Evolutionary conservation across 768 basidiomycete species (phyloP).

Genomic region (Rhodotorula taiwanensis): DNA sequence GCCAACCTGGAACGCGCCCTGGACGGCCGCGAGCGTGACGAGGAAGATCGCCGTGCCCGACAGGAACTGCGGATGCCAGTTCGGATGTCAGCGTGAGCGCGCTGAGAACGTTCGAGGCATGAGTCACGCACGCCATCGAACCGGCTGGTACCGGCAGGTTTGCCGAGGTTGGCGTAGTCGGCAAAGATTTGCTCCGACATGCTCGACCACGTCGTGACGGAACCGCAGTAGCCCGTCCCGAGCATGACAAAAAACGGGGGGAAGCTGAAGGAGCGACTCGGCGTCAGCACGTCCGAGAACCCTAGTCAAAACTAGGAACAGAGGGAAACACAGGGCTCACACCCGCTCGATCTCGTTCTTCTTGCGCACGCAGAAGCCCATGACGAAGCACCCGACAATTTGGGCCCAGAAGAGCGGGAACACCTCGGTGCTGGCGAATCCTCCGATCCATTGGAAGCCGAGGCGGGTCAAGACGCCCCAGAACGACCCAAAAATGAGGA

Average conservation of each 20-base stretch:
- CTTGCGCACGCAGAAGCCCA: constrained; percentile 70
- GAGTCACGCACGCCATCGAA: constrained; percentile 59
- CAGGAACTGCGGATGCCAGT: constrained; percentile 55
- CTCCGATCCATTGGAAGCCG: constrained; percentile 65
- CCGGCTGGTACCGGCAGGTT: constrained; percentile 54
- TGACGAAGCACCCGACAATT: constrained; percentile 77
- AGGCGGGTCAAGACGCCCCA: constrained; percentile 77
- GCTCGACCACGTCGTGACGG: constrained; percentile 88
- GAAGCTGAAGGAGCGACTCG: constrained; percentile 54
- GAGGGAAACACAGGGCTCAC: constrained; percentile 51
- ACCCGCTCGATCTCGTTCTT: constrained; percentile 67
- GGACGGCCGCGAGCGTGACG: constrained; percentile 67
- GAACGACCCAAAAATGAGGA: constrained; percentile 73
- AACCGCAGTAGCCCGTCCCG: constrained; percentile 95
- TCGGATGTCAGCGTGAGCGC: not conserved
- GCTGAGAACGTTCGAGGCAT: not conserved
- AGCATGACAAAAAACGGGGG: constrained; percentile 78
- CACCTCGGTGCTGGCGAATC: constrained; percentile 64
- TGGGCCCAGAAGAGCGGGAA: constrained; percentile 81
- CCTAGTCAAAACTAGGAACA: too few species aligned
- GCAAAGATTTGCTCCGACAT: constrained; percentile 87
- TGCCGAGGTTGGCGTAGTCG: constrained; percentile 68
- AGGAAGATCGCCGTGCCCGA: constrained; percentile 76
- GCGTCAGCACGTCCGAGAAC: not conserved
- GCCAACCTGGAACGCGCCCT: constrained; percentile 74